phyloP scores from a whole-genome alignment of 495 filamentous ascomycete species.

The Xylaria cubensis region DNA sequence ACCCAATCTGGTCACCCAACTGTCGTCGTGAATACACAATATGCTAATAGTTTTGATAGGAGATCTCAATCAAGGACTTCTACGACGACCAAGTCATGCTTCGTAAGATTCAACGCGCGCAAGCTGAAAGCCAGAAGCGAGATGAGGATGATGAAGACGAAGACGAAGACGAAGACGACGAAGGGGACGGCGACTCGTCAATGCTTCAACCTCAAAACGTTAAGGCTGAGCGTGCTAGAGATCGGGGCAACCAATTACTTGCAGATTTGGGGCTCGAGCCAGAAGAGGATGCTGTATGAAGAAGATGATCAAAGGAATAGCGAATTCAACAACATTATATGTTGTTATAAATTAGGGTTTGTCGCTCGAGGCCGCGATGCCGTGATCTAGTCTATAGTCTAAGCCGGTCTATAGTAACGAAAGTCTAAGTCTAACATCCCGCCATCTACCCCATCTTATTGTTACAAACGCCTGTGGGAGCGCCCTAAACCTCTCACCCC shows the following conservation, averaged over 20 bases:
- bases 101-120: slow-evolving; percentile 50
- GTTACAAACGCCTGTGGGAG: background rate
- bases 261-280: slow-evolving; percentile 25
- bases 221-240: slow-evolving; percentile 26
- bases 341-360: background rate
- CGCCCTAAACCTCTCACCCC: background rate
- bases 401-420: slow-evolving; percentile 27
- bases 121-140: slow-evolving; percentile 35
- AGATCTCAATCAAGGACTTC: slow-evolving; percentile 45
- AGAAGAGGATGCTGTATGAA: background rate
- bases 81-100: slow-evolving; percentile 50
- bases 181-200: slow-evolving; percentile 36
- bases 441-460: background rate
- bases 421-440: slow-evolving; percentile 31
- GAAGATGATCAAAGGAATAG: background rate
- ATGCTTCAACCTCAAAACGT: slow-evolving; percentile 21
- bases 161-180: slow-evolving; percentile 40
- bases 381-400: slow-evolving; percentile 22
- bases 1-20: background rate
- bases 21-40: slow-evolving; percentile 4
- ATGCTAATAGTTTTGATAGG: slow-evolving; percentile 35
- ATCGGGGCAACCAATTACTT: slow-evolving; percentile 19
- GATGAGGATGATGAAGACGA: slow-evolving; percentile 37
- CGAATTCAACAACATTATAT: background rate
- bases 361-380: background rate